Base-by-base conservation (phyloP, 83 land plant species). In the Thuja plicata region DNA sequence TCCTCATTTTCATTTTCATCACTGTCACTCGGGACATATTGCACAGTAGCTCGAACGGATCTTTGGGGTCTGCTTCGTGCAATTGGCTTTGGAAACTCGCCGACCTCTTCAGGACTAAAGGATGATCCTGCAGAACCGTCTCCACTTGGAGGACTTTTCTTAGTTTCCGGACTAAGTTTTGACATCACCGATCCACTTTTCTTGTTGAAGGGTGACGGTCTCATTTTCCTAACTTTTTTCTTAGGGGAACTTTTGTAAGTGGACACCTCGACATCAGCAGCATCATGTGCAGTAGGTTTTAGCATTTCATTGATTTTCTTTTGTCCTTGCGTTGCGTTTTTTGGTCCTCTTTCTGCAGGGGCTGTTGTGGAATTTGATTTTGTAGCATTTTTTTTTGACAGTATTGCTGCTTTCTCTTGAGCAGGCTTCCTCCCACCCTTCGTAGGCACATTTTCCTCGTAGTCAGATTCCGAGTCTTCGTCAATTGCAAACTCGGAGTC, bases 201-300 rank as follows among this genome's bases (percentile, higher is more conserved):
- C 94, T 98, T 98, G 94, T 98, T 93, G 91, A 98, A 95, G 3
- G 99, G 99, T 35, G 99, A 98, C 12, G 92, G 92, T 78, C 98
- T 93, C 93, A 95, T 96, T 91, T 91, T 97, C 90, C 98, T 94
- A n/a, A 98, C 97, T 86, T 98, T 97, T 89, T 93, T 95, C 88
- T 93, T 94, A 12, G 98, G 99, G 1, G 97, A 95, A 11, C 86
- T 91, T 57, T 78, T 86, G 60, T 41, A 54, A 60, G 89, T 76
- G 37, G 90, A 88, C 30, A 82, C 21, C 84, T 88, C 88, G 10
- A 88, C 83, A 30, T 38, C 81, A 74, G 76, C 41, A 40, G 30
- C 8, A 7, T 73, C 21, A 62, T 88, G 55, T 40, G 41, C 16
- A 34, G 93, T 89, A 37, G 93, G 93, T 87, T 92, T 88, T 45